Percentiles rank a stretch among this genome's conserved stretches.
Conservation (phyloP, 2,329 filamentous ascomycete species). For the Amauroascus verrucosus region DNA sequence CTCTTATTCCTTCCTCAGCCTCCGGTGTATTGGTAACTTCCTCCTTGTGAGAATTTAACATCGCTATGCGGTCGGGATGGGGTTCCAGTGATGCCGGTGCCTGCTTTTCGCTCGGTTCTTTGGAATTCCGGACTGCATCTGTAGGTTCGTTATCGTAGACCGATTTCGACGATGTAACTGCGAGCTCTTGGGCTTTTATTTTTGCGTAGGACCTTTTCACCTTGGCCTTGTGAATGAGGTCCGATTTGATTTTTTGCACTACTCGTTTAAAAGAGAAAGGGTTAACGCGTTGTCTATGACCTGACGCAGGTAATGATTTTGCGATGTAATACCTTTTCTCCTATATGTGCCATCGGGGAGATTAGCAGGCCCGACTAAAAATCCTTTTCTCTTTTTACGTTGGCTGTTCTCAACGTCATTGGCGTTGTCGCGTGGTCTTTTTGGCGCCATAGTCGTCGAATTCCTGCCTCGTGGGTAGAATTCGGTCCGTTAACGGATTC, state of each 20-base stretch:
- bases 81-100: constrained; percentile 38
- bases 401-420: constrained; percentile 3
- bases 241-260: constrained; percentile 83
- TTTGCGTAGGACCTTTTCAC: constrained; percentile 88
- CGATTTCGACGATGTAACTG: constrained; percentile 26
- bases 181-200: constrained; percentile 55
- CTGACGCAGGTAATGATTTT: too few species aligned
- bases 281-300: too few species aligned
- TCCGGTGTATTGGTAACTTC: constrained; percentile 20
- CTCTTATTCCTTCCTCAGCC: constrained; percentile 17
- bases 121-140: constrained; percentile 21
- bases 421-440: constrained; percentile 16
- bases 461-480: not conserved
- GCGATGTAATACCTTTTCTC: constrained; percentile 54
- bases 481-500: not conserved
- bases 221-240: constrained; percentile 84
- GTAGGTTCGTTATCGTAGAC: constrained; percentile 25
- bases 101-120: constrained; percentile 21
- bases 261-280: constrained; percentile 10
- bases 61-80: constrained; percentile 51
- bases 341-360: constrained; percentile 81
- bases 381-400: constrained; percentile 54
- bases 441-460: constrained; percentile 13
- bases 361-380: constrained; percentile 79
- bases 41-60: constrained; percentile 41